Evolutionary conservation across 2,329 filamentous ascomycete species (phyloP).

Genomic region (Xylariaceae sp.): DNA sequence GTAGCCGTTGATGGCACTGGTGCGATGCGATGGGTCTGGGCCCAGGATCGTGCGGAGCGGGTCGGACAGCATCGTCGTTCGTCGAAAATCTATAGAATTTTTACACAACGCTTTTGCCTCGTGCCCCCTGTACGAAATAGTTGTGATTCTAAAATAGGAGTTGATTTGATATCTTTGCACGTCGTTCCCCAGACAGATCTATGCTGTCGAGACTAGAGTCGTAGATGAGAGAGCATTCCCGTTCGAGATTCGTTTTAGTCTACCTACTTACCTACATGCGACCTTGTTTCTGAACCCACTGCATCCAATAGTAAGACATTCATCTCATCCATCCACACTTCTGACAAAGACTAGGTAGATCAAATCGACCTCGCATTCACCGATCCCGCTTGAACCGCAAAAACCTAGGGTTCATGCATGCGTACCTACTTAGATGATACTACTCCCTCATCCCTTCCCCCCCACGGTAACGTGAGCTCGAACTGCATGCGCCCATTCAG

Average conservation of each 20-base stretch:
- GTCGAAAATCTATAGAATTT: background rate
- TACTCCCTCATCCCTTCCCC: background rate
- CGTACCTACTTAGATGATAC: background rate
- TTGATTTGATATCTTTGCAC: too few species aligned
- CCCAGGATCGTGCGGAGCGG: conserved; percentile 34
- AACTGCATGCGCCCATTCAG: conserved; percentile 25
- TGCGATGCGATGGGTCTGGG: conserved; percentile 34
- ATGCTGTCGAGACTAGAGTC: too few species aligned
- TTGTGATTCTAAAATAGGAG: background rate
- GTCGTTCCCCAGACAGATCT: too few species aligned
- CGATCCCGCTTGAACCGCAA: too few species aligned
- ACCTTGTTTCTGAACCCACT: too few species aligned
- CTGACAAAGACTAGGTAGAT: too few species aligned
- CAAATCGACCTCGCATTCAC: too few species aligned
- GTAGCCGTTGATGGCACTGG: conserved; percentile 40
- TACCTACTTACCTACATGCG: too few species aligned
- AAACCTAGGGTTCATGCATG: background rate
- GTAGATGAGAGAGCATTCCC: too few species aligned
- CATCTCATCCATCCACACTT: too few species aligned
- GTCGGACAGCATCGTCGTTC: conserved; percentile 25
- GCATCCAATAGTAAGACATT: too few species aligned
- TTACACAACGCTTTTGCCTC: background rate
- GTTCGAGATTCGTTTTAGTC: too few species aligned
- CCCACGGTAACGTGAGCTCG: background rate
- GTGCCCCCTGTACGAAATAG: background rate